phyloP scores from a whole-genome alignment of 2,329 filamentous ascomycete species.

The Fonsecaea pedrosoi region DNA sequence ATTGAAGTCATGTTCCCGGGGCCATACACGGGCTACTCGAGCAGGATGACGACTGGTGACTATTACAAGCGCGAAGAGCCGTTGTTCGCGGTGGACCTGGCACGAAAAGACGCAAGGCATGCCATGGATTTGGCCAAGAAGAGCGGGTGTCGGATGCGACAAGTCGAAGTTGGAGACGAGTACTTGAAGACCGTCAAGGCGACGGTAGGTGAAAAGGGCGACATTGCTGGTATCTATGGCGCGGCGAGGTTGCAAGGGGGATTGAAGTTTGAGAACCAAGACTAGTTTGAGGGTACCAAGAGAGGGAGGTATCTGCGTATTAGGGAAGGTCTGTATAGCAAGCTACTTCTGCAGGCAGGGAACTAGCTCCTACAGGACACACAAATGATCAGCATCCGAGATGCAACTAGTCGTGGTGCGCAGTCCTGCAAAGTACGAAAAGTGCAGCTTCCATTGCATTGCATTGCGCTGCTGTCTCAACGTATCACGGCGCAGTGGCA shows the following conservation, averaged over 20 bases:
- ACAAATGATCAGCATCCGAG: not conserved
- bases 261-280: constrained; percentile 72
- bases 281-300: not conserved
- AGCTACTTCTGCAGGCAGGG: not conserved
- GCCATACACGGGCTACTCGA: constrained; percentile 75
- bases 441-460: not conserved
- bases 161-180: constrained; percentile 70
- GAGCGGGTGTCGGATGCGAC: constrained; percentile 67
- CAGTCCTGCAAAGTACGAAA: constrained; percentile 3
- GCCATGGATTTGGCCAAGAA: constrained; percentile 70
- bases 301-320: not conserved
- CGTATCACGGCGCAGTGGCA: not conserved
- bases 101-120: constrained; percentile 81
- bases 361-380: not conserved
- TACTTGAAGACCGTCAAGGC: constrained; percentile 74
- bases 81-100: constrained; percentile 82
- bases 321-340: not conserved
- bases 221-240: constrained; percentile 84
- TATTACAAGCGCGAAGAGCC: constrained; percentile 78
- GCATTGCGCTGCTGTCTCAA: not conserved
- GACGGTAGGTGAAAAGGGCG: constrained; percentile 58
- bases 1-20: constrained; percentile 77
- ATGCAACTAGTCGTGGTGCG: not conserved
- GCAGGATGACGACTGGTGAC: constrained; percentile 75
- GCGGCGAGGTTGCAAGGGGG: constrained; percentile 76